Evolutionary conservation across 176 grass and related monocot genomes (phyloP), one percentile per base, ranked within the genome.

Genomic region (Tillandsia leiboldiana): DNA sequence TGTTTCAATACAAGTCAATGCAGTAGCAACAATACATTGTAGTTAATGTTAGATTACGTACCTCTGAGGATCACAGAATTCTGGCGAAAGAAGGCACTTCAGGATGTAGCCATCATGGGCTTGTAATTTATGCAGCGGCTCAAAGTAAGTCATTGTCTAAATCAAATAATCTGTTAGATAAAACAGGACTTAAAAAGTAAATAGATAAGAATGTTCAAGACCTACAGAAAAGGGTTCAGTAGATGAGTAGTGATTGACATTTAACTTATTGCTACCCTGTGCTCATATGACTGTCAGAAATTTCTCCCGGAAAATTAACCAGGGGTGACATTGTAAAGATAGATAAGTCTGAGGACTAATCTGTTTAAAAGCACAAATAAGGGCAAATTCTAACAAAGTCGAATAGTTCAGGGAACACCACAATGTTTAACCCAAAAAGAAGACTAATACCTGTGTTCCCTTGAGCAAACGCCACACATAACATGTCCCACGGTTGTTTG

Each of bases 31-130:
- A 42, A 42, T 7, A 42, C 4, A 7, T 42, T 1, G 33, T 42
- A 42, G 33, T 42, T 42, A 61, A 20, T 61, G 22, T 9, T 9
- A 18, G 56, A 61, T 1, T 9, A n/a, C 56, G 52, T 76, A 91
- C 92, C 88, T 88, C 52, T 91, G 87, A 18, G 92, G 92, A 23
- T 96, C 92, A 66, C 83, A 93, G 76, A 85, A 91, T 84, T 96
- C 88, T 54, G 88, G 92, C 52, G 92, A 91, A 71, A 96, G 92
- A 52, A 96, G 72, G 70, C 88, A 96, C 65, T 91, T 96, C 81
- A 96, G 77, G 66, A 96, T 91, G 81, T 85, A 88, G 12, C 73
- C 83, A 81, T 88, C 77, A 75, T 96, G 92, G 14, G 92, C 92
- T 89, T 91, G 92, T 72, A 96, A 77, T 68, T 91, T 96, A 80